These are phyloP conservation scores for Umbelopsis sp. DNA, from an alignment of 192 early-diverging fungal genomes.

Conservation along the genomic window DNA sequence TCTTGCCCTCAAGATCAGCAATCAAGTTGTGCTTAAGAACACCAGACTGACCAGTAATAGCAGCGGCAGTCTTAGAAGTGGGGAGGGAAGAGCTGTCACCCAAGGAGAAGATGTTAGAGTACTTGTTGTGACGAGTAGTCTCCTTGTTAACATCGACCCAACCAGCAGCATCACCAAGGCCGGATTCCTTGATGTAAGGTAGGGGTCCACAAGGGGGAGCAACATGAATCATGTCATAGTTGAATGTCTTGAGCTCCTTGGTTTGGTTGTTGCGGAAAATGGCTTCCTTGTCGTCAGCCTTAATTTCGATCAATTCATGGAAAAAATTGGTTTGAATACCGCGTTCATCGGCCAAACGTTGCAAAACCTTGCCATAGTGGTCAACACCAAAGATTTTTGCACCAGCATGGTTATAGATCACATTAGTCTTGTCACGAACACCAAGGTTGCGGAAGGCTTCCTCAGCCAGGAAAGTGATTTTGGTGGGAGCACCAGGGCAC, in stretches of 20 bases:
- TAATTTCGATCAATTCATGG: conserved; percentile 72
- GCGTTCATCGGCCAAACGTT: conserved; percentile 66
- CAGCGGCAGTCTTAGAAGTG: conserved; percentile 90
- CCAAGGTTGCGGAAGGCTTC: conserved; percentile 75
- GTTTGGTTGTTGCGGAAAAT: conserved; percentile 69
- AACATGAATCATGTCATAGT: conserved; percentile 86
- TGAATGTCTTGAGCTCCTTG: conserved; percentile 55
- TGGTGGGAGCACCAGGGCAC: conserved; percentile 88
- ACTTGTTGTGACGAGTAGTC: conserved; percentile 80
- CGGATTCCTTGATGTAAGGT: conserved; percentile 71
- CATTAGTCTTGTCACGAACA: conserved; percentile 63
- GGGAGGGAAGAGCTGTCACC: conserved; percentile 86
- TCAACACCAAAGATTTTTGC: conserved; percentile 88
- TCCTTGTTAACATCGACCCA: conserved; percentile 82
- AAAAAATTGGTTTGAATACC: conserved; percentile 70
- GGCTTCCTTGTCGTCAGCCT: conserved; percentile 64
- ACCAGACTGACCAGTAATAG: conserved; percentile 79
- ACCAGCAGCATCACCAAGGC: conserved; percentile 74
- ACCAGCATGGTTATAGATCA: conserved; percentile 79
- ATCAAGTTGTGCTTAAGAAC: conserved; percentile 78
- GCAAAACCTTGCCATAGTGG: conserved; percentile 78
- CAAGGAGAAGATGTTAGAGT: conserved; percentile 75
- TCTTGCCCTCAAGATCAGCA: conserved; percentile 54
- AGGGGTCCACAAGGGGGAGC: conserved; percentile 83
- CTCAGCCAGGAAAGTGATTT: conserved; percentile 87